A percentile compares a stretch with the other conserved stretches of the same genome.
Conservation (phyloP, 805 yeast species). For the Metschnikowia shivogae region DNA sequence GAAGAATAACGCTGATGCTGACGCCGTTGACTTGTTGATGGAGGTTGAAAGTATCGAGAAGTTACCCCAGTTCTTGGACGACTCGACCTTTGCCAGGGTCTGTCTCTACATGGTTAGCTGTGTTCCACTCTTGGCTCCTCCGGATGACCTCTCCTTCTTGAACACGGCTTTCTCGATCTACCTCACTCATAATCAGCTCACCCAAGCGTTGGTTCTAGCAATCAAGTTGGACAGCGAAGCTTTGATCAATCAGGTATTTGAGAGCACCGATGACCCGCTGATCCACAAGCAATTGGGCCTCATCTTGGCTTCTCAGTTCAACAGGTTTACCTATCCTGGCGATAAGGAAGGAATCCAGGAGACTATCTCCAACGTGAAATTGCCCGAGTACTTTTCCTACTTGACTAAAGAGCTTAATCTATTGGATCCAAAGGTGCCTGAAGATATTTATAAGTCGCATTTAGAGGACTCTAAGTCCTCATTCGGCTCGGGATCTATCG, state of each 20-base stretch:
- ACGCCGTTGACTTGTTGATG: constrained; percentile 88
- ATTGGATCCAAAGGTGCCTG: constrained; percentile 87
- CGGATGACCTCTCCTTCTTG: constrained; percentile 82
- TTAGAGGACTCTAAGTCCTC: constrained; percentile 68
- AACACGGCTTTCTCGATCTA: constrained; percentile 87
- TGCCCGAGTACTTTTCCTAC: constrained; percentile 75
- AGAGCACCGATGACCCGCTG: constrained; percentile 67
- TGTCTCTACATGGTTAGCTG: constrained; percentile 93
- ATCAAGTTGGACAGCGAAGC: constrained; percentile 81
- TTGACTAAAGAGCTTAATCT: constrained; percentile 84
- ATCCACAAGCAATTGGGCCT: constrained; percentile 89
- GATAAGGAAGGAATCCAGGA: constrained; percentile 71
- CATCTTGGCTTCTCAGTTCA: constrained; percentile 81
- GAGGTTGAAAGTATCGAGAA: constrained; percentile 87
- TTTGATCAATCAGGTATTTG: constrained; percentile 74
- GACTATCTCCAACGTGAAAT: constrained; percentile 72
- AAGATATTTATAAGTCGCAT: constrained; percentile 89
- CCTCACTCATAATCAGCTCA: constrained; percentile 67
- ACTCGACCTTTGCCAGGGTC: constrained; percentile 78
- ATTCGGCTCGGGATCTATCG: constrained; percentile 52
- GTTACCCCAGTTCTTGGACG: constrained; percentile 80
- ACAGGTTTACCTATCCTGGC: constrained; percentile 64
- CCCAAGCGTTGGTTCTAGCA: constrained; percentile 89
- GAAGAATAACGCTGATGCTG: constrained; percentile 96
- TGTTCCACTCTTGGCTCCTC: constrained; percentile 94